Conservation (phyloP, 2,329 filamentous ascomycete species). For the Fusarium zealandicum region DNA sequence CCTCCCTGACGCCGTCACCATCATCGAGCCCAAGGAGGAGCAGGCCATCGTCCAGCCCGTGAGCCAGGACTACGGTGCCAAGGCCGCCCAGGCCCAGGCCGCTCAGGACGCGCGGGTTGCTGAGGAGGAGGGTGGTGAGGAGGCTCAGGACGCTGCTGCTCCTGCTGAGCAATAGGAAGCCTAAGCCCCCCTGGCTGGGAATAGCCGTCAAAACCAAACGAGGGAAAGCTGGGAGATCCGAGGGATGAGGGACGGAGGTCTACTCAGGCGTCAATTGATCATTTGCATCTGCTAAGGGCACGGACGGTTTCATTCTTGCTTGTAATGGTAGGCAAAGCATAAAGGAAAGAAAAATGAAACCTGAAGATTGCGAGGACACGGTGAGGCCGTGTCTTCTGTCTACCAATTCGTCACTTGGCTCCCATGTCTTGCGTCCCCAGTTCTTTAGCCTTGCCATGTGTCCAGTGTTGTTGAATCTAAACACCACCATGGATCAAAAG, state of each 20-base stretch:
- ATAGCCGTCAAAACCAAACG: conserved; percentile 34
- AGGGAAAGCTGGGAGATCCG: conserved; percentile 37
- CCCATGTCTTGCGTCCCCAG: neutral
- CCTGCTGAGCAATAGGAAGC: conserved; percentile 48
- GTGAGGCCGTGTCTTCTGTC: conserved; percentile 36
- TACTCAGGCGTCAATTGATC: conserved; percentile 52
- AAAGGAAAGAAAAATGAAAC: conserved; percentile 48
- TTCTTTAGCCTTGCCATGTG: too few relatives aligned
- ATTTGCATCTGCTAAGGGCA: conserved; percentile 52
- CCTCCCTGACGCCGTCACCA: conserved; percentile 97
- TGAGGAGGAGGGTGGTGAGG: conserved; percentile 65
- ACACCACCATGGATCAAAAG: too few relatives aligned
- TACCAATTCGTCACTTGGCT: conserved; percentile 24
- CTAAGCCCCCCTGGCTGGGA: conserved; percentile 34
- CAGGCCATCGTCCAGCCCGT: conserved; percentile 91
- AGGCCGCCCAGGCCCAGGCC: conserved; percentile 73
- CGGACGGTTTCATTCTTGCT: conserved; percentile 50
- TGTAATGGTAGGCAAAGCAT: conserved; percentile 49
- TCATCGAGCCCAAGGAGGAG: conserved; percentile 99
- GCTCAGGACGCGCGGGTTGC: conserved; percentile 67
- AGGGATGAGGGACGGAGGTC: conserved; percentile 47
- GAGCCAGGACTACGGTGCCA: conserved; percentile 98
- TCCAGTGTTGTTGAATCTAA: too few relatives aligned
- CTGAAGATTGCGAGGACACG: conserved; percentile 44
- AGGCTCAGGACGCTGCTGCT: conserved; percentile 53